Evolutionary conservation across 2,329 filamentous ascomycete genomes (phyloP), one percentile per base, ranked within the genome.

Genomic region (Diaporthe citrichinensis): DNA sequence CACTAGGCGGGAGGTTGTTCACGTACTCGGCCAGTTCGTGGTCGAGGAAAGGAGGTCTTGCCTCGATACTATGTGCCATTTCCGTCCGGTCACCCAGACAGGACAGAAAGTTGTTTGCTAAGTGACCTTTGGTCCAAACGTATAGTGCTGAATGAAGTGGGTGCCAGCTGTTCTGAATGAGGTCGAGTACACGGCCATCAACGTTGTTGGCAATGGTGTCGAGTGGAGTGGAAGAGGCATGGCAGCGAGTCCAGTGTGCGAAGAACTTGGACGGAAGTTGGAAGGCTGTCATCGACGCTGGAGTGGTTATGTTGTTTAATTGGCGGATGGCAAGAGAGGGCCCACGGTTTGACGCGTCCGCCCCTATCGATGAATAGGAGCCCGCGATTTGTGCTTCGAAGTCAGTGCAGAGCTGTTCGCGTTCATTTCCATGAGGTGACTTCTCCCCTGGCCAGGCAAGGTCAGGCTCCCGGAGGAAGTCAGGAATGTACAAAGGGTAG

Each of bases 381-480:
- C 31, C 46, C 59, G 41, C 39, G 14, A 41, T 73, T 28, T 61
- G 46, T 9, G 39, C 25, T 25, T 73, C 58, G 6, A 59, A 61
- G 7, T 65, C n/a, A 41, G 23, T 15, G 9, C 34, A 65, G 12
- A 65, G 25, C 12, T 74, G 58, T 31, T 77, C 51, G n/a, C 71
- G 59, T 44, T 31, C 39, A 1, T 44, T 9, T 20, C 12, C 39
- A 6, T n/a, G 7, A 41, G 9, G 6, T 46, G 36, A 31, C 10
- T 67, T 10, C 14, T 77, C 49, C 25, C 81, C 77, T 0, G 81
- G 79, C 80, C 81, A 82, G n/a, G 84, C 77, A 10, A 67, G 69
- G 77, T 91, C 90, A 1, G 84, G 78, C 77, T 90, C 89, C 15
- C 85, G 84, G 2, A 91, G 82, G 71, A 85, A 86, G 71, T 90